These are phyloP conservation scores for Pseudopithomyces maydicus DNA, from an alignment of 2,329 filamentous ascomycete species.

Conservation along the genomic window DNA sequence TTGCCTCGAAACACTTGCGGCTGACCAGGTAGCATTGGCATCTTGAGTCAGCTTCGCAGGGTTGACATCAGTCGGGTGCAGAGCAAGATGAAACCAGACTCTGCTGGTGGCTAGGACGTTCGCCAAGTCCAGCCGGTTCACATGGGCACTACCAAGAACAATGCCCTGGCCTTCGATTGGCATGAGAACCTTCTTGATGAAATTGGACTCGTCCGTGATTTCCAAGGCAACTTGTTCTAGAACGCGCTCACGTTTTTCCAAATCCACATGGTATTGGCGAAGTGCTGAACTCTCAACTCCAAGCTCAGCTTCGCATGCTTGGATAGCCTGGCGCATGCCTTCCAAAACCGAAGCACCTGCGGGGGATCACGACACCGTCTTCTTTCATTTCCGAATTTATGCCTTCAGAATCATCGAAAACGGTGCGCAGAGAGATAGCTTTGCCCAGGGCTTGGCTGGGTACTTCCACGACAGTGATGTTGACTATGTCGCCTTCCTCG, in stretches of 20 bases:
- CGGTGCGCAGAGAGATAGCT: slow-evolving; percentile 82
- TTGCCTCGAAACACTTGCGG: slow-evolving; percentile 88
- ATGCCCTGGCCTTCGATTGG: slow-evolving; percentile 80
- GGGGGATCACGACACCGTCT: slow-evolving; percentile 81
- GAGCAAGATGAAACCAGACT: slow-evolving; percentile 90
- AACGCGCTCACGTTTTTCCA: slow-evolving; percentile 81
- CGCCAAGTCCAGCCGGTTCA: slow-evolving; percentile 77
- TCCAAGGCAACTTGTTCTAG: slow-evolving; percentile 87
- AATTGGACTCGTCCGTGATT: slow-evolving; percentile 80
- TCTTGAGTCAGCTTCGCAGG: slow-evolving; percentile 76
- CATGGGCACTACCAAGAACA: slow-evolving; percentile 68
- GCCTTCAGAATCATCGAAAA: slow-evolving; percentile 90
- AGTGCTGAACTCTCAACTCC: slow-evolving; percentile 72
- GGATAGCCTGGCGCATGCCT: slow-evolving; percentile 84
- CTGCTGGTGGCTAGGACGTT: slow-evolving; percentile 79
- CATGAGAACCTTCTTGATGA: slow-evolving; percentile 81
- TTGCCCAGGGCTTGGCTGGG: slow-evolving; percentile 81
- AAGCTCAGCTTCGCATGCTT: slow-evolving; percentile 77
- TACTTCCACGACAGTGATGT: slow-evolving; percentile 85
- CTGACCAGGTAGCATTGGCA: slow-evolving; percentile 86
- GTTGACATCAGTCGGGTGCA: slow-evolving; percentile 89
- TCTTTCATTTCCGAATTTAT: slow-evolving; percentile 98
- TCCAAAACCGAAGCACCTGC: slow-evolving; percentile 82
- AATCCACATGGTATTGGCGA: slow-evolving; percentile 75
- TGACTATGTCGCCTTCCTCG: slow-evolving; percentile 80